phyloP scores from a whole-genome alignment of 2,329 filamentous ascomycete species.

The Fusarium continuum region DNA sequence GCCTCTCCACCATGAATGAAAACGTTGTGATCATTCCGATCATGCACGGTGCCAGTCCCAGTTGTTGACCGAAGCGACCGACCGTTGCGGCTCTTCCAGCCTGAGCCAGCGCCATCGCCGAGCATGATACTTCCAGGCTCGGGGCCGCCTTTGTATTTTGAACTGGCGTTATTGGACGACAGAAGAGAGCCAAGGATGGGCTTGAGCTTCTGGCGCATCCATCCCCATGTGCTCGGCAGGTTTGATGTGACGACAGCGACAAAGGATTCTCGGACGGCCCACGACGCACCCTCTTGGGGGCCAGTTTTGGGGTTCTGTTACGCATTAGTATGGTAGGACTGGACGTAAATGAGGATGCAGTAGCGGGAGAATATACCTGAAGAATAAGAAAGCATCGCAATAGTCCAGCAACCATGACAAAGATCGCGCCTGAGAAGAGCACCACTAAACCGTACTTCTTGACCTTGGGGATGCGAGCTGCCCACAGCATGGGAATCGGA shows the following conservation, averaged over 20 bases:
- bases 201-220: conserved; percentile 40
- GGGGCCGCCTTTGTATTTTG: conserved; percentile 32
- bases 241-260: conserved; percentile 52
- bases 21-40: conserved; percentile 4
- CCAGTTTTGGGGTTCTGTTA: conserved; percentile 49
- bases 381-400: conserved; percentile 51
- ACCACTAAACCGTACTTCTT: conserved; percentile 63
- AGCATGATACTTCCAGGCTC: conserved; percentile 40
- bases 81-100: conserved; percentile 30
- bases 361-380: conserved; percentile 35
- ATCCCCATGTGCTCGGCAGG: conserved; percentile 47
- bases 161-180: conserved; percentile 31
- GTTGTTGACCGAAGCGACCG: conserved; percentile 12
- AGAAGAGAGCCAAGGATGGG: conserved; percentile 39
- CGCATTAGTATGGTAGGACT: background rate
- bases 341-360: background rate
- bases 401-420: conserved; percentile 51
- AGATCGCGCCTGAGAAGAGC: conserved; percentile 56
- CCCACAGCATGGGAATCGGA: conserved; percentile 61
- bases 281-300: conserved; percentile 47
- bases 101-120: conserved; percentile 19
- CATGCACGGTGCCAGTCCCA: background rate
- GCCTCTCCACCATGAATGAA: conserved; percentile 34
- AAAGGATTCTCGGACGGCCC: conserved; percentile 53
- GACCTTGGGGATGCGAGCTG: conserved; percentile 56